Base-by-base conservation (phyloP, 2,329 filamentous ascomycete species). In the Podosphaera aphanis region DNA sequence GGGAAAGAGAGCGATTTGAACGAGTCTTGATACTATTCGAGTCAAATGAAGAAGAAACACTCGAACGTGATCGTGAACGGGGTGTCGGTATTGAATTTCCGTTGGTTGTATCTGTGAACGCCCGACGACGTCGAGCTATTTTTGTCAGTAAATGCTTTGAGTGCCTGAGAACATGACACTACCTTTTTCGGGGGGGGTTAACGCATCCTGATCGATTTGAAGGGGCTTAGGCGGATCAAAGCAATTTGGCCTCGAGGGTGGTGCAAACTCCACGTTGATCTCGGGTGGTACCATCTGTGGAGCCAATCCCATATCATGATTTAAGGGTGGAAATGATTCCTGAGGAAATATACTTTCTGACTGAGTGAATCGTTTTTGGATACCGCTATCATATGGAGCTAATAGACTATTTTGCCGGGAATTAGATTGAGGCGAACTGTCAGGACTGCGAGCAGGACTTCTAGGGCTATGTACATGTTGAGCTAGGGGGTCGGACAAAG, bases 181-280 rank as follows among this genome's bases (percentile, higher is more conserved):
- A 76, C 74, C 71, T 69, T 73, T 64, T 51, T 83, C 73, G 11
- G 88, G 88, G 0, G 86, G 86, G 44, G 80, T 90, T 50, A 94
- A 64, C 3, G 85, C 84, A 59, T 92, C 83, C 51, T 77, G 70
- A 52, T 83, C 75, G 46, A 60, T 62, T 52, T 77, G 65, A n/a
- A 68, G 67, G 25, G 70, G 63, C 56, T 81, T 83, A 18, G 70
- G 66, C 23, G 73, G 71, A 50, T 79, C 79, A 57, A 82, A 79
- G 53, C 68, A 74, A 45, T 68, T 71, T 55, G 73, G 73, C 48
- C 71, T 66, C 45, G 80, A 73, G 7, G 77, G 77, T 20, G 86
- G 86, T 15, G 85, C 86, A 60, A 83, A 85, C 59, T 93, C 83
- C 54, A 94, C 90, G 58, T 90, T 93, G 62, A 94, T 94, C 44